phyloP scores from a whole-genome alignment of 192 early-diverging fungal species.

The Lunasporangiospora selenospora region DNA sequence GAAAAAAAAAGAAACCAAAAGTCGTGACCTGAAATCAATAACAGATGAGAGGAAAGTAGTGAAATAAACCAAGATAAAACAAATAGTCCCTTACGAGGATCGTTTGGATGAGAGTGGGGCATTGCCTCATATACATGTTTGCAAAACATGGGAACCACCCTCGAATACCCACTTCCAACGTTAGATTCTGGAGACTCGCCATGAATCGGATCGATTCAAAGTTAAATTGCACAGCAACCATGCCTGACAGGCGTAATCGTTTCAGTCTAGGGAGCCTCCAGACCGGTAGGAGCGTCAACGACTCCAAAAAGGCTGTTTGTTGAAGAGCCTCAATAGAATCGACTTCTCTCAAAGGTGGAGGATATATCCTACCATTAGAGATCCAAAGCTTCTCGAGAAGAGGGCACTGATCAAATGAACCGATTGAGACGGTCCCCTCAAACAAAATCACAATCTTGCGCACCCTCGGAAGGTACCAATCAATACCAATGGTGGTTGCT shows the following conservation, averaged over 20 bases:
- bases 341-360: not conserved
- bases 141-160: no score
- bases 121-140: no score
- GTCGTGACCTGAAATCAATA: no score
- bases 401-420: constrained; percentile 8
- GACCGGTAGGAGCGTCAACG: not conserved
- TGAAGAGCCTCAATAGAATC: not conserved
- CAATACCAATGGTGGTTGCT: not conserved
- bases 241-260: not conserved
- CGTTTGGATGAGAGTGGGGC: no score
- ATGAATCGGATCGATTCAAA: no score
- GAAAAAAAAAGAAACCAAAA: no score
- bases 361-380: not conserved
- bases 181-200: no score
- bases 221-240: no score
- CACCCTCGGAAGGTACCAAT: not conserved
- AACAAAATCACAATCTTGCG: not conserved
- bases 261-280: constrained; percentile 10
- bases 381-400: constrained; percentile 4
- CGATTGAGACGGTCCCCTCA: not conserved
- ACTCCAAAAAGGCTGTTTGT: not conserved
- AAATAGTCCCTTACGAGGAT: no score
- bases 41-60: no score
- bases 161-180: no score
- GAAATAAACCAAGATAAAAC: no score